Evolutionary conservation across 2,329 filamentous ascomycete species (phyloP), one percentile per base, ranked within the genome.

Genomic region (Hysterium pulicare): DNA sequence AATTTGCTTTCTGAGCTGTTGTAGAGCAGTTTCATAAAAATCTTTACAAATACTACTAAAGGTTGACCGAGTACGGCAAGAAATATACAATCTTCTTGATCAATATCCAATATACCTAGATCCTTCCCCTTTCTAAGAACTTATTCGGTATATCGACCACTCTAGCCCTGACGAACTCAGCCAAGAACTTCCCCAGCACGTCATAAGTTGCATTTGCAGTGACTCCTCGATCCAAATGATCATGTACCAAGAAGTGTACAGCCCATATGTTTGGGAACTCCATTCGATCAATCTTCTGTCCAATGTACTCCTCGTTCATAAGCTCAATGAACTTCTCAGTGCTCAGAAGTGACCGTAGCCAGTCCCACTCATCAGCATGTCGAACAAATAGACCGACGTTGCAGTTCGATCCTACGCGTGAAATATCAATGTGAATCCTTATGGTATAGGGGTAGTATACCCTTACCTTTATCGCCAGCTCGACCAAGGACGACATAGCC

Each of bases 401-500:
- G 43, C 66, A 44, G 48, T 71, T 60, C 15, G 53, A 55, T 9
- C n/a, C n/a, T n/a, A n/a, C n/a, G n/a, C n/a, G n/a, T n/a, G n/a
- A n/a, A n/a, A n/a, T n/a, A n/a, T n/a, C n/a, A n/a, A n/a, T n/a
- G n/a, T n/a, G n/a, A n/a, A n/a, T n/a, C n/a, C n/a, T n/a, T n/a
- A n/a, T n/a, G n/a, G n/a, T n/a, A n/a, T n/a, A n/a, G n/a, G n/a
- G n/a, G n/a, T n/a, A n/a, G n/a, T n/a, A n/a, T n/a, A n/a, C n/a
- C n/a, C n/a, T n/a, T n/a, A n/a, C 62, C 59, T 40, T 67, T 62
- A 48, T 70, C 57, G 31, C 58, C 53, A 13, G 69, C 66, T 38
- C 70, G 44, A 5, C 57, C 67, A 8, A 69, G 57, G 11, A 54
- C 58, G 23, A 69, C 50, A 33, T 69, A 62, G 8, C 66, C 67